phyloP scores from a whole-genome alignment of 2,329 filamentous ascomycete genomes.

The Tothia fuscella region DNA sequence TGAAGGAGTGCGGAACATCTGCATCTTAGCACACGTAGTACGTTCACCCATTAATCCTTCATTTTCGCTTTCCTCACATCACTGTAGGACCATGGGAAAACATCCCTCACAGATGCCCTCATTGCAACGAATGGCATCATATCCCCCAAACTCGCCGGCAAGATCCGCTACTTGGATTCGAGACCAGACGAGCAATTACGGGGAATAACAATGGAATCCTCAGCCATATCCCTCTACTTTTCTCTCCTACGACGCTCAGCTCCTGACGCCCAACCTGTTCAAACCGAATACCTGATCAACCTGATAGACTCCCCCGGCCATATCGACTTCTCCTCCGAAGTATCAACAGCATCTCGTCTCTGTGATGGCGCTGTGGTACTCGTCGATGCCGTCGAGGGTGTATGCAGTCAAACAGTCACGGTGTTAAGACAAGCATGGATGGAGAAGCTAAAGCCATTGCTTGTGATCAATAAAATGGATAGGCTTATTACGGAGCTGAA shows the following conservation, averaged over 20 bases:
- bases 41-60: constrained; percentile 9
- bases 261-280: constrained; percentile 54
- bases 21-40: constrained; percentile 86
- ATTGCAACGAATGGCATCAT: constrained; percentile 99
- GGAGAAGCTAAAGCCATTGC: constrained; percentile 84
- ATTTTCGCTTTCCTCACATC: neutral
- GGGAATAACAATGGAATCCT: constrained; percentile 99
- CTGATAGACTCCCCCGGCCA: constrained; percentile 96
- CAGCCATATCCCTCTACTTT: constrained; percentile 92
- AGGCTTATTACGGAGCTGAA: constrained; percentile 86
- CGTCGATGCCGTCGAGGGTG: constrained; percentile 93
- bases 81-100: constrained; percentile 82
- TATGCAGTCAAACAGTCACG: constrained; percentile 97
- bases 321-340: constrained; percentile 97
- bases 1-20: constrained; percentile 90
- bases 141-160: constrained; percentile 90
- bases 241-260: constrained; percentile 68
- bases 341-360: constrained; percentile 85
- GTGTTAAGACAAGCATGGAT: constrained; percentile 91
- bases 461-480: constrained; percentile 99
- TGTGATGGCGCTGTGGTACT: constrained; percentile 92
- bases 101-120: constrained; percentile 87
- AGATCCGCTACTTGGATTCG: constrained; percentile 95
- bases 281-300: constrained; percentile 91
- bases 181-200: constrained; percentile 89